A percentile compares a stretch with the other conserved stretches of the same genome.
phyloP scores from a whole-genome alignment of 2,329 filamentous ascomycete genomes.

The Ascochyta rabiei region DNA sequence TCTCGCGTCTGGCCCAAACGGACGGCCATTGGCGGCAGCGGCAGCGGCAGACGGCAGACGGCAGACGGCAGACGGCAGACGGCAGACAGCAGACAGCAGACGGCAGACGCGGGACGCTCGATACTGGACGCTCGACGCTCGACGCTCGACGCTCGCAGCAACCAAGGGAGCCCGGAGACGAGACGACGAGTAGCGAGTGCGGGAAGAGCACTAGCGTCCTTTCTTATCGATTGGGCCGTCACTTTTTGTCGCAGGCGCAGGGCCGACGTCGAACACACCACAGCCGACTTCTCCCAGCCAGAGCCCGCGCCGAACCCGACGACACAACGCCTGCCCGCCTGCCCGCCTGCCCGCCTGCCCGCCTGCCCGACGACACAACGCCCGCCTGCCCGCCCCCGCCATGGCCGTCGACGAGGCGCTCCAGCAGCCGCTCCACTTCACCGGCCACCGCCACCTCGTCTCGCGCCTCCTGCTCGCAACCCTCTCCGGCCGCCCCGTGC shows the following conservation, averaged over 20 bases:
- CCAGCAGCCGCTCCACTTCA: slow-evolving; percentile 71
- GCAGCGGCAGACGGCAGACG: background rate
- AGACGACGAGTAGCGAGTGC: too few relatives aligned
- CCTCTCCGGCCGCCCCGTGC: slow-evolving; percentile 84
- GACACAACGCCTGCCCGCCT: background rate
- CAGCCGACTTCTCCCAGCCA: too few relatives aligned
- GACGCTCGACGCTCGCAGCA: background rate
- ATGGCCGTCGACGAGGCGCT: slow-evolving; percentile 46
- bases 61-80: too few relatives aligned
- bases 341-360: background rate
- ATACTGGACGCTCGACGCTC: background rate
- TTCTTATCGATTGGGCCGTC: slow-evolving; percentile 10
- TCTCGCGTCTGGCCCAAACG: slow-evolving; percentile 7
- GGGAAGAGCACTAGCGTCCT: background rate
- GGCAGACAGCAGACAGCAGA: too few relatives aligned
- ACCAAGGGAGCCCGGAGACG: too few relatives aligned
- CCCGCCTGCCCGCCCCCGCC: background rate
- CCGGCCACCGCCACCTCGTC: slow-evolving; percentile 80
- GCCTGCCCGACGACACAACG: background rate
- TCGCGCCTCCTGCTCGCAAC: slow-evolving; percentile 88
- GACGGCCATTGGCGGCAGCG: slow-evolving; percentile 21
- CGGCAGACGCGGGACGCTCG: too few relatives aligned
- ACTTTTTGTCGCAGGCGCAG: background rate
- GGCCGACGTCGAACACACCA: too few relatives aligned
- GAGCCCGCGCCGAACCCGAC: too few relatives aligned